Evolutionary conservation across 306 rosid species (phyloP), one percentile per base, ranked within the genome.

Genomic region (Acacia crassicarpa): DNA sequence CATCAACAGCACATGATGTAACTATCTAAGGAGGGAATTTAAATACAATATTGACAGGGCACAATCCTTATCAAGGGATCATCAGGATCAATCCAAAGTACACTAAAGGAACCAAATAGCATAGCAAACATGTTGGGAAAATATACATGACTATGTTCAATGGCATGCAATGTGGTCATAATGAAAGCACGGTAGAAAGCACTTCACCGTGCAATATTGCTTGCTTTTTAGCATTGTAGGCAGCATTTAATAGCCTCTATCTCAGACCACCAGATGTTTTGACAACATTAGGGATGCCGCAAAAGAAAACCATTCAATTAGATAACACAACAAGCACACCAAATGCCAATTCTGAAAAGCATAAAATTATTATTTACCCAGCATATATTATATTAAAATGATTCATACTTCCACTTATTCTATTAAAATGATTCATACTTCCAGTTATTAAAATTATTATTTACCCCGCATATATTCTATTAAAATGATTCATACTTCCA

Each of bases 381-480:
- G 94, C 97, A 85, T 96, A 96, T 88, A 96, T 91, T 91, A 97
- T 90, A 78, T 96, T 96, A 80, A 90, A 96, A 72, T n/a, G n/a
- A n/a, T n/a, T n/a, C n/a, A n/a, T n/a, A n/a, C n/a, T n/a, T n/a
- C n/a, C n/a, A n/a, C n/a, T n/a, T n/a, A n/a, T n/a, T n/a, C n/a
- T n/a, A n/a, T n/a, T n/a, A n/a, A n/a, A n/a, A n/a, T n/a, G n/a
- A n/a, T n/a, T n/a, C n/a, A n/a, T n/a, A n/a, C n/a, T n/a, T n/a
- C n/a, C n/a, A n/a, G n/a, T n/a, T n/a, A n/a, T n/a, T n/a, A n/a
- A n/a, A n/a, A n/a, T n/a, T n/a, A n/a, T n/a, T n/a, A n/a, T n/a
- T n/a, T n/a, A n/a, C n/a, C n/a, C n/a, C n/a, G n/a, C n/a, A n/a
- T n/a, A n/a, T n/a, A n/a, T n/a, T n/a, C n/a, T n/a, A n/a, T n/a